Evolutionary conservation across 2,329 filamentous ascomycete species (phyloP).

Genomic region (Exophiala alcalophila): DNA sequence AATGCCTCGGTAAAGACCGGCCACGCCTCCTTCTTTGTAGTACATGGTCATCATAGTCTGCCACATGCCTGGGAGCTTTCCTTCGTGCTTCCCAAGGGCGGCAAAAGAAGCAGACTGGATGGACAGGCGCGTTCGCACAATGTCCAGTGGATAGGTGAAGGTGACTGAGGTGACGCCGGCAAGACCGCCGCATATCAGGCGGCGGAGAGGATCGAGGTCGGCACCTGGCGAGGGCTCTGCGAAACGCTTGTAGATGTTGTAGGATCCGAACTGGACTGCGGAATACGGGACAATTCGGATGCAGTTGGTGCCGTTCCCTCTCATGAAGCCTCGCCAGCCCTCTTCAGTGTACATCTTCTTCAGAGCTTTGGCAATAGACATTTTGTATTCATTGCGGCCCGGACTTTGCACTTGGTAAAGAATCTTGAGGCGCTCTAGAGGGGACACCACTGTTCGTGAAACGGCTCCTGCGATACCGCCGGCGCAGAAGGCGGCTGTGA

Average conservation of each 20-base stretch:
- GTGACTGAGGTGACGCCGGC: constrained; percentile 95
- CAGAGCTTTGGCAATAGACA: constrained; percentile 84
- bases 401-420: constrained; percentile 94
- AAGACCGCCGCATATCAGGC: constrained; percentile 83
- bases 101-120: constrained; percentile 97
- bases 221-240: constrained; percentile 74
- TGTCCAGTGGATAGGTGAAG: constrained; percentile 93
- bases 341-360: constrained; percentile 96
- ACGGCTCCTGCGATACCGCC: constrained; percentile 93
- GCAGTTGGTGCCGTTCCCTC: constrained; percentile 97
- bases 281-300: constrained; percentile 98
- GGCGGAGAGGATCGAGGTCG: constrained; percentile 68
- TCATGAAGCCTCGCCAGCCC: constrained; percentile 95
- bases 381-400: constrained; percentile 86
- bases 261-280: constrained; percentile 95
- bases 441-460: constrained; percentile 95
- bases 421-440: constrained; percentile 93
- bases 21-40: constrained; percentile 78
- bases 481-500: constrained; percentile 87
- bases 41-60: constrained; percentile 79
- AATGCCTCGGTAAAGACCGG: constrained; percentile 90
- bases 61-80: constrained; percentile 88
- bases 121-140: constrained; percentile 89
- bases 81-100: constrained; percentile 62
- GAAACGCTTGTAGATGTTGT: constrained; percentile 92